Evolutionary conservation across 1,284 basidiomycete species (phyloP).

Genomic region (Apiotrichum akiyoshidainum): DNA sequence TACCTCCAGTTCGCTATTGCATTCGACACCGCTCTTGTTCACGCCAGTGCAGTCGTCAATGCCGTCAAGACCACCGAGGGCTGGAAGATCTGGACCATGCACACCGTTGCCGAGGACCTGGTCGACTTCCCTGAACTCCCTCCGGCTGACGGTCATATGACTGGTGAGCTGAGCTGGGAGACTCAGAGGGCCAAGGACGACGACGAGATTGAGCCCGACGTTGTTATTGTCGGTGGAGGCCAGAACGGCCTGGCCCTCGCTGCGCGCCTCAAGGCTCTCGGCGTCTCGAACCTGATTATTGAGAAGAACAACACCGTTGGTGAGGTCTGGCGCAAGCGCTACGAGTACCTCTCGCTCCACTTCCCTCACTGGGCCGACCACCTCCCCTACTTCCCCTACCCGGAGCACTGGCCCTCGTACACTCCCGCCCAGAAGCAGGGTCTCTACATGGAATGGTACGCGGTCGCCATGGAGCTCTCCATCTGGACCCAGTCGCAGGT

Average conservation of each 20-base stretch:
- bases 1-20: conserved; percentile 60
- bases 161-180: conserved; percentile 19
- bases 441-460: conserved; percentile 41
- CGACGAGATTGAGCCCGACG: conserved; percentile 49
- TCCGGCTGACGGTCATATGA: conserved; percentile 28
- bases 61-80: conserved; percentile 53
- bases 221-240: conserved; percentile 53
- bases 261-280: conserved; percentile 50
- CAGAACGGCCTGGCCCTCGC: conserved; percentile 47
- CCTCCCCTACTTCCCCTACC: conserved; percentile 54
- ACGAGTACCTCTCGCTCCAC: conserved; percentile 62
- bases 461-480: conserved; percentile 35
- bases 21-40: conserved; percentile 57
- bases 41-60: conserved; percentile 56
- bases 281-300: conserved; percentile 45
- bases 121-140: conserved; percentile 53
- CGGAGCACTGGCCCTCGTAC: conserved; percentile 60
- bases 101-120: conserved; percentile 59
- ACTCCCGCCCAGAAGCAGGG: conserved; percentile 55
- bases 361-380: conserved; percentile 56
- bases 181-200: conserved; percentile 10
- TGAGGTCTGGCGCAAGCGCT: conserved; percentile 54
- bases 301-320: conserved; percentile 48
- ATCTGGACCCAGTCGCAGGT: conserved; percentile 53
- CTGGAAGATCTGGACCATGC: conserved; percentile 59